Base-by-base conservation (phyloP, 2,329 filamentous ascomycete genomes). In the Curvularia spicifera region DNA sequence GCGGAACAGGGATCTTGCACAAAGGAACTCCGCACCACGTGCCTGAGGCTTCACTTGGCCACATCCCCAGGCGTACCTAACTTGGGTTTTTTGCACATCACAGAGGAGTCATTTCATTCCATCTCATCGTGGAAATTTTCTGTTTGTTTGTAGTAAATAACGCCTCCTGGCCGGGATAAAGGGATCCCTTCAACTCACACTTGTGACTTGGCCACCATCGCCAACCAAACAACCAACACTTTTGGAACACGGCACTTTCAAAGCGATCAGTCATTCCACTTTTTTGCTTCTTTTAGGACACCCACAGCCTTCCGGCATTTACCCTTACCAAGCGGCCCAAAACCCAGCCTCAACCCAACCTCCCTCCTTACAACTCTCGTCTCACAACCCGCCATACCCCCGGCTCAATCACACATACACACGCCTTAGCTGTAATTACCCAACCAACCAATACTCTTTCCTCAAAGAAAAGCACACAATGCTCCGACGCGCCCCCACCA, bases 401-500 rank as follows among this genome's bases (percentile, higher is more conserved):
- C 31, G 6, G 15, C 15, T 35, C 6, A 33, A n/a, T 24, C 29
- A 48, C 29, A 33, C 29, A 18, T 18, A 35, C 35, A n/a, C 50
- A 61, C 42, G 42, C 37, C 37, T 35, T 13, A 15, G 7, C 0
- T 31, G 9, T 31, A 31, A 44, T 28, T 28, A 24, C 24, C 33
- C 33, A 37, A 13, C 33, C 33, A 37, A 37, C 33, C 33, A 37
- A 37, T 37, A 2, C 33, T 4, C 12, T 37, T 37, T 4, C n/a
- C n/a, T 37, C 33, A 37, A 7, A 37, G 13, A 37, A 37, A 37
- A 37, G 12, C 10, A 20, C 59, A 76, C 35, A 7, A 88, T 90
- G 87, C 86, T 90, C 66, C 86, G 87, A 67, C 85, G 89, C 45
- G 84, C 86, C 15, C 84, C 89, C 10, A 92, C 89, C 46, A 84